Base-by-base conservation (phyloP, 495 filamentous ascomycete genomes). In the Echria macrotheca region DNA sequence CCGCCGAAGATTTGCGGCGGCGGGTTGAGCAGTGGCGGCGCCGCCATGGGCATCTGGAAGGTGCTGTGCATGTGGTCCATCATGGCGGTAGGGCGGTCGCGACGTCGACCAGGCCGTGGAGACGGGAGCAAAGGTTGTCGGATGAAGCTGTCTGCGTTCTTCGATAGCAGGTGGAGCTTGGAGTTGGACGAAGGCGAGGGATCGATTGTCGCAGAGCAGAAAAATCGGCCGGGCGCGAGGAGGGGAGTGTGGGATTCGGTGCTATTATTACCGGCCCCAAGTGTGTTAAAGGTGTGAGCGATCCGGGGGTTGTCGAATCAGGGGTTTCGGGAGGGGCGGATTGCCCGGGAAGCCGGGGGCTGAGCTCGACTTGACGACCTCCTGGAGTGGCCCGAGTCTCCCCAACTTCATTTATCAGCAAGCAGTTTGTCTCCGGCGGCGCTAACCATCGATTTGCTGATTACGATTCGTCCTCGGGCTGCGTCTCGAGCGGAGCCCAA, bases 1-100 rank as follows among this genome's bases (percentile, higher is more conserved):
- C 68, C 75, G 33, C 82, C 81, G 56, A 85, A 90, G 31, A 90
- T 79, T 65, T 83, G 82, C 24, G 83, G 79, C 45, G 87, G 82
- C 49, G 73, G 78, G 66, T 83, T 82, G 65, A 77, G 75, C 22
- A 82, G 59, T 23, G 73, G 69, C 38, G 84, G 82, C 52, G 80
- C 76, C 21, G 60, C 57, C 61, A 80, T 69, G 45, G 72, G 70
- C 44, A 79, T 69, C 49, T 73, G 70, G 49, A 76, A 79, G 56
- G 66, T 67, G 42, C 62, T 65, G 44, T 69, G 64, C 57, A 58
- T 70, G 61, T 56, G 73, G 56, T 77, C 74, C 76, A 78, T 77
- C 45, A 57, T 61, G 9, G 8, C 32, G 24, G 52, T 26, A 47
- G 15, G 11, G 24, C 18, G 22, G 31, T 54, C 43, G 55, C 47